A percentile compares a stretch with the other conserved stretches of the same genome.
Evolutionary conservation across 257 asterid species (phyloP).

Genomic region (Capsicum baccatum): DNA sequence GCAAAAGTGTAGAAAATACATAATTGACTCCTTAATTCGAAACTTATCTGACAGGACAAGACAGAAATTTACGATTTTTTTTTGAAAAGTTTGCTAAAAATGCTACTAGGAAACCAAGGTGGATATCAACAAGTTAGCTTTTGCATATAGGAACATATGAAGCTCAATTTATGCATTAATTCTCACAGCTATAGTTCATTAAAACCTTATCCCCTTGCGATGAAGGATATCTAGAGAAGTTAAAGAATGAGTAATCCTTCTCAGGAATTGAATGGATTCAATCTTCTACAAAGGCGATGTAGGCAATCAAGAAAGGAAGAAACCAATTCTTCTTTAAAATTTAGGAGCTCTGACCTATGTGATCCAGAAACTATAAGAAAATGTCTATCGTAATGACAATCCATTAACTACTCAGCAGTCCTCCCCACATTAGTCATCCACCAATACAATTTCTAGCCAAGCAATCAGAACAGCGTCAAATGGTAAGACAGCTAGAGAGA

Average conservation of each 20-base stretch:
- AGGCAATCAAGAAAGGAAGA: constrained; percentile 1
- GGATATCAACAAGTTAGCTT: too few species aligned
- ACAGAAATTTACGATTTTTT: too few species aligned
- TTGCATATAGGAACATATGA: too few species aligned
- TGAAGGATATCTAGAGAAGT: background rate
- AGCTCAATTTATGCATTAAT: too few species aligned
- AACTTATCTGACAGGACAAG: too few species aligned
- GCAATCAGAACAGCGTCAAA: constrained; percentile 11
- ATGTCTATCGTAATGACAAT: background rate
- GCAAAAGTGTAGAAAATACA: too few species aligned
- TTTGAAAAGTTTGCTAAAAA: too few species aligned
- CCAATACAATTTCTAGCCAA: constrained; percentile 19
- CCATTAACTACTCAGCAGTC: constrained; percentile 2
- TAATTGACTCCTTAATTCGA: too few species aligned
- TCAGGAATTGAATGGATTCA: background rate
- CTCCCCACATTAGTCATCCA: background rate
- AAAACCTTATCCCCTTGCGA: background rate
- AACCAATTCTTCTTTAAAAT: background rate
- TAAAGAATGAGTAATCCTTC: background rate
- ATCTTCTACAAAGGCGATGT: background rate
- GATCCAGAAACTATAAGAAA: background rate
- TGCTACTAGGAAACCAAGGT: too few species aligned
- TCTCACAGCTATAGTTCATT: too few species aligned
- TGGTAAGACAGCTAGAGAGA: background rate
- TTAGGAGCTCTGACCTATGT: constrained; percentile 10